Evolutionary conservation across 495 filamentous ascomycete genomes (phyloP).

Genomic region (Emericellopsis terricola): DNA sequence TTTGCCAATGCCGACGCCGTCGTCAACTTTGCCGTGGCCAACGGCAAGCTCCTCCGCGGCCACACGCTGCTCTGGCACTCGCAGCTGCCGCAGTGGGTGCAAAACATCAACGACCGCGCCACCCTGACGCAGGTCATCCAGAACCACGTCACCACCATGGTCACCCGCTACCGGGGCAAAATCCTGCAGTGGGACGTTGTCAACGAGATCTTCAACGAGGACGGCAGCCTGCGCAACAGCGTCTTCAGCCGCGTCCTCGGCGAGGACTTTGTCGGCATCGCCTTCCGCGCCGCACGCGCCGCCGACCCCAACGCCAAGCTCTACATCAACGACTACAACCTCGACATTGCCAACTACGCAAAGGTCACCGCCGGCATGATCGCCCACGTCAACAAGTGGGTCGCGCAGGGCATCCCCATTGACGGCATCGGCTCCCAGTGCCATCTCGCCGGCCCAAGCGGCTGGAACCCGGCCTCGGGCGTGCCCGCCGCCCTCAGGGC

Average conservation of each 20-base stretch:
- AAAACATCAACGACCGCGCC: conserved; percentile 21
- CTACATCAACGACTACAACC: conserved; percentile 58
- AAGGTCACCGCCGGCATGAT: conserved; percentile 29
- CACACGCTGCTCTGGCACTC: conserved; percentile 37
- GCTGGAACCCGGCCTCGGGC: conserved; percentile 22
- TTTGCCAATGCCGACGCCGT: conserved; percentile 25
- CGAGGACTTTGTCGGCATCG: conserved; percentile 26
- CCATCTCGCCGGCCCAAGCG: conserved; percentile 32
- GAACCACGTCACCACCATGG: conserved; percentile 29
- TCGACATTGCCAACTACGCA: conserved; percentile 32
- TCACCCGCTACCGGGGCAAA: conserved; percentile 28
- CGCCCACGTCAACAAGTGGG: conserved; percentile 26
- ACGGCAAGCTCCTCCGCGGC: conserved; percentile 29
- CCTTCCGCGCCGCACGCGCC: conserved; percentile 28
- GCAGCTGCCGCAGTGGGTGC: conserved; percentile 33
- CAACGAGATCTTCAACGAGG: conserved; percentile 32
- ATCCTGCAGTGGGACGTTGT: conserved; percentile 30
- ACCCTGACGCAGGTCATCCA: conserved; percentile 22
- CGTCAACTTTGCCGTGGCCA: conserved; percentile 26
- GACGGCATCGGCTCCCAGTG: conserved; percentile 42
- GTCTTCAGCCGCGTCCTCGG: conserved; percentile 24
- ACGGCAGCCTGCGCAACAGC: conserved; percentile 19
- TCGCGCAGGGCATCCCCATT: conserved; percentile 31
- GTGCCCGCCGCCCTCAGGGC: conserved; percentile 19
- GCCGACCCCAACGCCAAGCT: conserved; percentile 29